Percentiles rank a stretch among this genome's conserved stretches.
phyloP scores from a whole-genome alignment of 768 basidiomycete species.

The Termitomyces sp. region DNA sequence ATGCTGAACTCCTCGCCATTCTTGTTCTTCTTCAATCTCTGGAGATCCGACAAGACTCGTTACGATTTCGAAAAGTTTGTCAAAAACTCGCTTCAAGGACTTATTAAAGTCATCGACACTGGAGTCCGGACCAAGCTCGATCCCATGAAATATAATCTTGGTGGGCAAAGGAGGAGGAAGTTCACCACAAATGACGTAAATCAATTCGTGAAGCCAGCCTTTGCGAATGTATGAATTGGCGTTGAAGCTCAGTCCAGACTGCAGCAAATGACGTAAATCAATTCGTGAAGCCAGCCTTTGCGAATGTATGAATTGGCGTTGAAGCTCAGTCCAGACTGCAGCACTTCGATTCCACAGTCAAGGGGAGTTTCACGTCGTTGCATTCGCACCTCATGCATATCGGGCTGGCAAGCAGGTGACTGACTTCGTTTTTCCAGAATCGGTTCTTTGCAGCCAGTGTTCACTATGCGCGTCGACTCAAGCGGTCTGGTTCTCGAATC shows the following conservation, averaged over 20 bases:
- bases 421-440: neutral
- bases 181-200: slow-evolving; percentile 28
- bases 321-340: slow-evolving; percentile 55
- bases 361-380: slow-evolving; percentile 22
- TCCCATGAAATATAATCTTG: slow-evolving; percentile 31
- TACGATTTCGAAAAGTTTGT: slow-evolving; percentile 37
- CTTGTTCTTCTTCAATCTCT: slow-evolving; percentile 21
- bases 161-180: slow-evolving; percentile 26
- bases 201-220: slow-evolving; percentile 58
- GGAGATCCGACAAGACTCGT: slow-evolving; percentile 34
- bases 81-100: slow-evolving; percentile 43
- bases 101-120: slow-evolving; percentile 39
- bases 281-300: slow-evolving; percentile 57
- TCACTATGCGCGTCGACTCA: slow-evolving; percentile 10
- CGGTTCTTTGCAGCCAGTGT: slow-evolving; percentile 1
- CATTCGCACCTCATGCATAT: neutral
- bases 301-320: slow-evolving; percentile 48
- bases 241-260: slow-evolving; percentile 50
- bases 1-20: slow-evolving; percentile 39
- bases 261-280: slow-evolving; percentile 41
- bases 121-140: slow-evolving; percentile 42
- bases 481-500: slow-evolving; percentile 14
- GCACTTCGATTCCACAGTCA: slow-evolving; percentile 50
- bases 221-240: slow-evolving; percentile 52
- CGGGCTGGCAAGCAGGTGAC: neutral